Conservation (phyloP, 2,329 filamentous ascomycete genomes). For the Monascus ruber region DNA sequence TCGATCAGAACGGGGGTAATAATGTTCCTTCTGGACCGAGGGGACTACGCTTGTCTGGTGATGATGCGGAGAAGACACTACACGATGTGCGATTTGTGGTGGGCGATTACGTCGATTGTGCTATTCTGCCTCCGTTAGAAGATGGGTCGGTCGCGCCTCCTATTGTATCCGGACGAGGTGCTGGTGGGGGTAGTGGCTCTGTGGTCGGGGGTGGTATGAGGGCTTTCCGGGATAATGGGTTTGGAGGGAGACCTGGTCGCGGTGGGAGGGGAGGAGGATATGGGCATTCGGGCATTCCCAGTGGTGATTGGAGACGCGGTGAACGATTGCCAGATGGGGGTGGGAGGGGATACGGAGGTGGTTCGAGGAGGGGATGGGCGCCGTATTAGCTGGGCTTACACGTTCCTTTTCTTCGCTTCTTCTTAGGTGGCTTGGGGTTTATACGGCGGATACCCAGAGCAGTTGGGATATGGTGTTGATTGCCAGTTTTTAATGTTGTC, state of each 20-base stretch:
- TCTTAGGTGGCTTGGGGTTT: neutral
- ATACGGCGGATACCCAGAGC: neutral
- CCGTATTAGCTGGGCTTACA: constrained; percentile 20
- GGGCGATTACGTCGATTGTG: constrained; percentile 78
- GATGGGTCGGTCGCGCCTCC: constrained; percentile 62
- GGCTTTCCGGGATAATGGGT: constrained; percentile 36
- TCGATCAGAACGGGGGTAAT: constrained; percentile 1
- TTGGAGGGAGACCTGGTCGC: constrained; percentile 31
- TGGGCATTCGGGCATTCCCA: constrained; percentile 31
- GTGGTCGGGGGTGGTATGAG: constrained; percentile 30
- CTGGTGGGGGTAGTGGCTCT: constrained; percentile 32
- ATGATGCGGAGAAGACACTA: constrained; percentile 61
- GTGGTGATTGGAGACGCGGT: constrained; percentile 39
- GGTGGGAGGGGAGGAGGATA: constrained; percentile 28
- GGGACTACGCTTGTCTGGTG: constrained; percentile 36
- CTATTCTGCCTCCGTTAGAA: constrained; percentile 61
- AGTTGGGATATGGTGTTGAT: no score
- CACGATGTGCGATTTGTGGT: constrained; percentile 70
- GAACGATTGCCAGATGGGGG: constrained; percentile 33
- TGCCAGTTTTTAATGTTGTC: neutral
- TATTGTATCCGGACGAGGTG: constrained; percentile 37
- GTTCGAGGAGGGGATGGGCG: constrained; percentile 29
- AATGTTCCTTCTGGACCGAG: constrained; percentile 20
- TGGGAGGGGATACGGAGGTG: constrained; percentile 24
- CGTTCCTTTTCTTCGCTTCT: neutral